Conservation (phyloP, 306 rosid genomes). For the Vigna radiata region DNA sequence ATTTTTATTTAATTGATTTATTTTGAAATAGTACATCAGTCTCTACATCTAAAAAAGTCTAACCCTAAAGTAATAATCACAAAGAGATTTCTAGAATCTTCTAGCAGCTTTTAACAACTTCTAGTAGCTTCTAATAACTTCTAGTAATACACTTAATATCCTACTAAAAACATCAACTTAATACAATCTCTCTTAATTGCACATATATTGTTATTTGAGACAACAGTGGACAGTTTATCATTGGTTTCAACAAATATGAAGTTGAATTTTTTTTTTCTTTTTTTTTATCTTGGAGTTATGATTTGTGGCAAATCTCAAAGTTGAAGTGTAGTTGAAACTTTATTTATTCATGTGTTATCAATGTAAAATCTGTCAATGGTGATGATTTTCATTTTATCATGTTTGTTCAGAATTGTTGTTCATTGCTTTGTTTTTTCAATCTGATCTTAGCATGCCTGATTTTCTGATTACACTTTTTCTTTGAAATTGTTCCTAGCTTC, state of each 20-base stretch:
- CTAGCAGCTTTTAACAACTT: too few species aligned
- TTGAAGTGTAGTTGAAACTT: constrained; percentile 4
- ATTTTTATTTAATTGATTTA: too few species aligned
- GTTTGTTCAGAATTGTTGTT: constrained; percentile 20
- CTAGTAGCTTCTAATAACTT: too few species aligned
- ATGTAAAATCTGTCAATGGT: constrained; percentile 9
- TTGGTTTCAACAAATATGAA: neutral
- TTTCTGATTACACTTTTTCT: constrained; percentile 17
- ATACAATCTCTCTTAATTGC: constrained; percentile 5
- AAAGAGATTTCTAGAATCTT: too few species aligned
- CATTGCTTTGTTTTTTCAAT: constrained; percentile 13
- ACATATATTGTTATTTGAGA: constrained; percentile 24
- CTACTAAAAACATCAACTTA: neutral
- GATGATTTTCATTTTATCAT: constrained; percentile 26
- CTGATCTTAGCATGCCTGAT: constrained; percentile 12
- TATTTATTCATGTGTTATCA: constrained; percentile 18
- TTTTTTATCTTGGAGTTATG: neutral
- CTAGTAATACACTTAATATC: too few species aligned
- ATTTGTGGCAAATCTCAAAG: constrained; percentile 32
- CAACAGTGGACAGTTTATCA: neutral
- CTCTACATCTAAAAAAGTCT: too few species aligned
- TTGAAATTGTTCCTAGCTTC: constrained; percentile 42
- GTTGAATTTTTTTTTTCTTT: neutral
- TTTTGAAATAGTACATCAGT: too few species aligned
- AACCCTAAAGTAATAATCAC: too few species aligned